Conservation (phyloP, 1,284 basidiomycete genomes). For the Cryptococcus sp. region DNA sequence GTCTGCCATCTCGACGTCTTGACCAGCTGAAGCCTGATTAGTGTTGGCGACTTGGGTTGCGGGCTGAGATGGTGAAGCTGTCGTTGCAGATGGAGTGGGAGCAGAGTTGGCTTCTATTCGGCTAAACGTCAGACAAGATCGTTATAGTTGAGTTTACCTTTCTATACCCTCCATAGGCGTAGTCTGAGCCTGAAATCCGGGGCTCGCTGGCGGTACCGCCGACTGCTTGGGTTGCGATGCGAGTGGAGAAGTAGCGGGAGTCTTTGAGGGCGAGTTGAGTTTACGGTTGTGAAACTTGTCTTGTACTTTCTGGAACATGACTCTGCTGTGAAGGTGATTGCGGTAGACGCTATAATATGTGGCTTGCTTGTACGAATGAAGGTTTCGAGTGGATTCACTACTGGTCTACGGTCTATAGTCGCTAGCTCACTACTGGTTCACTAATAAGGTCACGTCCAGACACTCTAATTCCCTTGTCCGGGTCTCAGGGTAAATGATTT, state of each 20-base stretch:
- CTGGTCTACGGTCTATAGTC: too few species aligned
- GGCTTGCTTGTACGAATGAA: too few species aligned
- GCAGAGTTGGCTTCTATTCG: slow-evolving; percentile 10
- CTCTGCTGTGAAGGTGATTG: too few species aligned
- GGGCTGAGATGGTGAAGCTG: slow-evolving; percentile 24
- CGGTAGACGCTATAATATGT: too few species aligned
- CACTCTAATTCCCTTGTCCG: too few species aligned
- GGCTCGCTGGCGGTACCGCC: slow-evolving; percentile 2
- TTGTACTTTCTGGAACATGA: slow-evolving; percentile 44
- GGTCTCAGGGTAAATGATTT: too few species aligned
- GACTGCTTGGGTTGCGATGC: too few species aligned
- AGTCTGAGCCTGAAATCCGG: not conserved
- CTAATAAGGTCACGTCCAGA: too few species aligned
- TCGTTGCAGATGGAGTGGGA: slow-evolving; percentile 27
- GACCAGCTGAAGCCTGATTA: slow-evolving; percentile 24
- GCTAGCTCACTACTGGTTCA: too few species aligned
- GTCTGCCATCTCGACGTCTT: slow-evolving; percentile 40
- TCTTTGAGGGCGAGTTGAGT: slow-evolving; percentile 23
- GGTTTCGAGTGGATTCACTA: too few species aligned
- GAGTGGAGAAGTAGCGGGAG: slow-evolving; percentile 9
- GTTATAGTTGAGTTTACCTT: slow-evolving; percentile 11
- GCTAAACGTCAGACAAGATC: not conserved
- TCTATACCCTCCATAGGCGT: slow-evolving; percentile 32
- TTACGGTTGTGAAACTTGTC: slow-evolving; percentile 44
- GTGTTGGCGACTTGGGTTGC: slow-evolving; percentile 11